Conservation (phyloP, 1,284 basidiomycete genomes). For the Ceratobasidium sp. region DNA sequence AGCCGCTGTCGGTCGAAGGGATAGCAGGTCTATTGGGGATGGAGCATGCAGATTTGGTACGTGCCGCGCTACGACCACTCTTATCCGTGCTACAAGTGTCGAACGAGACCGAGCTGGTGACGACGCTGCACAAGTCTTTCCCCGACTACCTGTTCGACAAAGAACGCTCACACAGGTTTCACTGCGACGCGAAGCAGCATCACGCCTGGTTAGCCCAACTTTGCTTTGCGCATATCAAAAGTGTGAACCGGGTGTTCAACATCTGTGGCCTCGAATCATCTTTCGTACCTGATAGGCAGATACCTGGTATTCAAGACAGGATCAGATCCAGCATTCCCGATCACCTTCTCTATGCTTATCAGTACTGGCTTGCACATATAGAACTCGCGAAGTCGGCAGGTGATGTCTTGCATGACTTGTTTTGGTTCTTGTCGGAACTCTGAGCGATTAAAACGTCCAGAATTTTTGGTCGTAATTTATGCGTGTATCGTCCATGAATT, state of each 20-base stretch:
- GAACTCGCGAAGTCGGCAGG: not conserved
- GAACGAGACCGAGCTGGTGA: not conserved
- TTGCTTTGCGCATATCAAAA: not conserved
- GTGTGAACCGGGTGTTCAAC: not conserved
- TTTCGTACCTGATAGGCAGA: not conserved
- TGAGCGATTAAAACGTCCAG: too few species aligned
- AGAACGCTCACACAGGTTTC: not conserved
- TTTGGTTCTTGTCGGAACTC: not conserved
- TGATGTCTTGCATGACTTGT: not conserved
- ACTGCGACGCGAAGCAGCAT: not conserved
- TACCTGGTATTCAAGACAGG: not conserved
- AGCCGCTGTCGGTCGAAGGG: slow-evolving; percentile 1
- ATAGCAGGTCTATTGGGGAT: not conserved
- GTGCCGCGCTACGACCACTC: not conserved
- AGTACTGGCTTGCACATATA: not conserved
- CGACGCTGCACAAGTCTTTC: not conserved
- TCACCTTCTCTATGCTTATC: not conserved
- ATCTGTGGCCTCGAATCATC: not conserved
- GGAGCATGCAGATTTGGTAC: not conserved
- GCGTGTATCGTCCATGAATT: too few species aligned
- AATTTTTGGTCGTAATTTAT: too few species aligned
- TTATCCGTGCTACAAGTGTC: slow-evolving; percentile 3
- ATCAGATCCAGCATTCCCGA: not conserved
- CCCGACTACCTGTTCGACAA: not conserved
- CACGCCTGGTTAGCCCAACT: not conserved